phyloP scores from a whole-genome alignment of 306 rosid genomes.

The Trichosanthes truncata region DNA sequence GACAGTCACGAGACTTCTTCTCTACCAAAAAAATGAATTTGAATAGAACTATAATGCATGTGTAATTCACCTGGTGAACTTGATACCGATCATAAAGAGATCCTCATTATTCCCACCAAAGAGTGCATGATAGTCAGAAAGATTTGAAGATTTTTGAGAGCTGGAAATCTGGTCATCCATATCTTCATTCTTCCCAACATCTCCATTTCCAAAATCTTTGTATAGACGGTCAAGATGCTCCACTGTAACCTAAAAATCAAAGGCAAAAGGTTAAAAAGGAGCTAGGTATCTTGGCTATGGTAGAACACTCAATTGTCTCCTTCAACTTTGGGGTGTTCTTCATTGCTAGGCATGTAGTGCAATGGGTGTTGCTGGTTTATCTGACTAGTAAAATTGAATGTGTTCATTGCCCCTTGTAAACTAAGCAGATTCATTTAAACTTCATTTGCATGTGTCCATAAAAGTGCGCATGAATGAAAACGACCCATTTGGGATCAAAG shows the following conservation, averaged over 20 bases:
- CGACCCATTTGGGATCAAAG: not conserved
- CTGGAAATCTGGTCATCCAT: slow-evolving; percentile 20
- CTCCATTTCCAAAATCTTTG: slow-evolving; percentile 62
- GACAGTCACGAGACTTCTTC: not conserved
- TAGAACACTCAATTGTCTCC: not conserved
- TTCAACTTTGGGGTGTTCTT: not conserved
- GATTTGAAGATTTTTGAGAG: slow-evolving; percentile 46
- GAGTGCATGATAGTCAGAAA: slow-evolving; percentile 63
- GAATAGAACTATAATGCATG: not conserved
- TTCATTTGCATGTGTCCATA: not conserved
- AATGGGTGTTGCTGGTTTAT: not conserved
- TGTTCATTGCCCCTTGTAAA: not conserved
- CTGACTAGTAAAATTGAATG: not conserved
- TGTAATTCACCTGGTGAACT: slow-evolving; percentile 61
- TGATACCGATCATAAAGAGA: slow-evolving; percentile 86
- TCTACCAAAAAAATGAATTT: not conserved
- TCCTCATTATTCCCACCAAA: slow-evolving; percentile 76
- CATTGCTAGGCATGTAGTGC: not conserved
- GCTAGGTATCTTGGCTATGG: not conserved
- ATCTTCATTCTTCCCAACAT: slow-evolving; percentile 24
- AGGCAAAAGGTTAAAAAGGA: not conserved
- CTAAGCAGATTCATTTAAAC: not conserved
- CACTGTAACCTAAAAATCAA: slow-evolving; percentile 45
- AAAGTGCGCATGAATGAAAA: too few species aligned
- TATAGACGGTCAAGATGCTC: slow-evolving; percentile 72